Evolutionary conservation across 1,139 yeast species (phyloP).

Genomic region (Ogataea hybrid): DNA sequence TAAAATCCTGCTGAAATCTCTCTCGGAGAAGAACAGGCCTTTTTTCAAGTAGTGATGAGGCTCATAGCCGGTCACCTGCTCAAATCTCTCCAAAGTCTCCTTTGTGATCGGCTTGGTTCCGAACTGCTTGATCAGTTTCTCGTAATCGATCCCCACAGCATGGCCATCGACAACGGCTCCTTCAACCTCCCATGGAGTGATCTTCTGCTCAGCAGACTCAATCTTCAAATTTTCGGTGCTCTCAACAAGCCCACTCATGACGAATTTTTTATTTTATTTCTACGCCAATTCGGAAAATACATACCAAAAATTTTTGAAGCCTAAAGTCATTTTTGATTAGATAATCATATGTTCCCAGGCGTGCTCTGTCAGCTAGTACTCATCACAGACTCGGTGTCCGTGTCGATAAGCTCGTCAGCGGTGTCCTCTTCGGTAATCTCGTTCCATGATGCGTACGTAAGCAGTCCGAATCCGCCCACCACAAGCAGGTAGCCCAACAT

Average conservation of each 20-base stretch:
- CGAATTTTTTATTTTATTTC: background rate
- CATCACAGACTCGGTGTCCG: conserved; percentile 31
- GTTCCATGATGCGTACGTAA: conserved; percentile 72
- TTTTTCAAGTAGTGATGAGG: conserved; percentile 93
- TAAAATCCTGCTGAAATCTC: conserved; percentile 79
- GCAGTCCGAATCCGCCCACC: conserved; percentile 63
- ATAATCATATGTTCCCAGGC: background rate
- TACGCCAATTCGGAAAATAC: background rate
- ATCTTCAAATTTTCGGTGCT: conserved; percentile 27
- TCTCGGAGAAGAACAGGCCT: conserved; percentile 90
- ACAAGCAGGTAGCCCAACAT: conserved; percentile 56
- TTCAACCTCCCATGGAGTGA: conserved; percentile 99
- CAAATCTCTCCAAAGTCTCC: conserved; percentile 76
- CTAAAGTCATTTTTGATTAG: background rate
- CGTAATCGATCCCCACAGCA: conserved; percentile 86
- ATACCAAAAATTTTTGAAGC: background rate
- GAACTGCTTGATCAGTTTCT: conserved; percentile 77
- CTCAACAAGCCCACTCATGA: conserved; percentile 27
- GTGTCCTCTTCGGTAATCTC: conserved; percentile 68
- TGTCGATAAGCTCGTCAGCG: conserved; percentile 41
- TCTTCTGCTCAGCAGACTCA: conserved; percentile 50
- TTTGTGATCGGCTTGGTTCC: conserved; percentile 76
- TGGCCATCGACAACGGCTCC: conserved; percentile 97
- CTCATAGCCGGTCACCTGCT: conserved; percentile 77
- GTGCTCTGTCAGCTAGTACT: conserved; percentile 11